Evolutionary conservation across 2,329 filamentous ascomycete species (phyloP).

Genomic region (Colletotrichum tanaceti): DNA sequence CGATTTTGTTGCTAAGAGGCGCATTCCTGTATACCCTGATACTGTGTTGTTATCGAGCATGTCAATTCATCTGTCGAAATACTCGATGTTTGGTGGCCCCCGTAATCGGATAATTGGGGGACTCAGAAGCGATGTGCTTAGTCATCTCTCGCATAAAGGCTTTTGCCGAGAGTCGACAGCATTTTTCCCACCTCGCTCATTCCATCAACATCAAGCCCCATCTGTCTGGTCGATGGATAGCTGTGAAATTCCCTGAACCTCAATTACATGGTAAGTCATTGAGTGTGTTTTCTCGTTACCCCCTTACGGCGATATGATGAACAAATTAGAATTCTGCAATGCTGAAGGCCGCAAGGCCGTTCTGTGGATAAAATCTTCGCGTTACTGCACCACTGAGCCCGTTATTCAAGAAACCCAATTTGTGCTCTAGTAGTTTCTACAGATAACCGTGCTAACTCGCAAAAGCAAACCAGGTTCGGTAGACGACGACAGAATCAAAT

Average conservation of each 20-base stretch:
- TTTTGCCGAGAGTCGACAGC: slow-evolving; percentile 11
- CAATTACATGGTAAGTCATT: slow-evolving; percentile 36
- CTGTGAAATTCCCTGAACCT: neutral
- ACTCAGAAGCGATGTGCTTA: slow-evolving; percentile 14
- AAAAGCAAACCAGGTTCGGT: neutral
- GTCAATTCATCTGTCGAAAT: slow-evolving; percentile 18
- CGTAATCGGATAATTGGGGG: no score
- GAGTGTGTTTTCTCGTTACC: slow-evolving; percentile 50
- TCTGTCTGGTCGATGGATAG: neutral
- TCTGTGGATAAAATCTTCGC: slow-evolving; percentile 50
- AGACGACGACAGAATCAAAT: neutral
- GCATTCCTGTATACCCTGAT: slow-evolving; percentile 40
- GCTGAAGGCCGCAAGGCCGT: slow-evolving; percentile 51
- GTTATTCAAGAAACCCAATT: neutral
- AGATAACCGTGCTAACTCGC: slow-evolving; percentile 10
- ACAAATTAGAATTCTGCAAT: slow-evolving; percentile 61
- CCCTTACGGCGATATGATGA: slow-evolving; percentile 44
- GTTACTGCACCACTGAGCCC: slow-evolving; percentile 36
- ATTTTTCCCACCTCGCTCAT: neutral
- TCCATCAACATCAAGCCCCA: neutral
- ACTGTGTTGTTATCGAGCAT: slow-evolving; percentile 30
- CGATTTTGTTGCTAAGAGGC: slow-evolving; percentile 39
- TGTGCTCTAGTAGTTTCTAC: neutral
- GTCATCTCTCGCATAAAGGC: slow-evolving; percentile 27
- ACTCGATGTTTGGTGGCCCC: neutral